A percentile compares a stretch with the other conserved stretches of the same genome.
Evolutionary conservation across 306 rosid genomes (phyloP).

Genomic region (Lablab purpureus): DNA sequence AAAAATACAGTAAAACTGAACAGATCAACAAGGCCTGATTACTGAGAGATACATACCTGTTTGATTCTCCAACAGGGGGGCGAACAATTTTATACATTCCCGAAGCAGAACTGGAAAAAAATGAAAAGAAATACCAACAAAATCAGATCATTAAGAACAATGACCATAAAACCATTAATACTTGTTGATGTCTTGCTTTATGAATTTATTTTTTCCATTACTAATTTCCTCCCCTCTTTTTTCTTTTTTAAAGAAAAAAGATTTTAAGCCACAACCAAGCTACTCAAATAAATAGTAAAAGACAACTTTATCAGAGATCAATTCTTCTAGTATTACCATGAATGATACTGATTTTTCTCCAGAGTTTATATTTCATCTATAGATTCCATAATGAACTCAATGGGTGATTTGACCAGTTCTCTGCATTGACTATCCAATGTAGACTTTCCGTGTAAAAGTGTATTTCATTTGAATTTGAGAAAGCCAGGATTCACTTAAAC

Average conservation of each 20-base stretch:
- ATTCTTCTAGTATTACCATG: not conserved
- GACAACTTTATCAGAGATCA: not conserved
- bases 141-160: slow-evolving; percentile 27
- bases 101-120: slow-evolving; percentile 78
- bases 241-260: not conserved
- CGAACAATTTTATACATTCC: slow-evolving; percentile 89
- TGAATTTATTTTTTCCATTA: not conserved
- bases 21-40: slow-evolving; percentile 23
- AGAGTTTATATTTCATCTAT: not conserved
- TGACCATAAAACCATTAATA: not conserved
- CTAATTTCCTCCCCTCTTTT: not conserved
- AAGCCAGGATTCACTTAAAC: not conserved
- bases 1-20: slow-evolving; percentile 35
- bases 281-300: slow-evolving; percentile 4
- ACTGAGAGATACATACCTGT: slow-evolving; percentile 63
- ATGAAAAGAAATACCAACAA: slow-evolving; percentile 34
- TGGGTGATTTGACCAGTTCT: slow-evolving; percentile 10
- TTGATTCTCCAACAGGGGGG: slow-evolving; percentile 96
- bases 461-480: not conserved
- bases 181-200: not conserved
- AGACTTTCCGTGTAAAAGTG: not conserved
- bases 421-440: not conserved
- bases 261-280: slow-evolving; percentile 13
- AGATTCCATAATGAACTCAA: not conserved
- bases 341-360: not conserved